phyloP scores from a whole-genome alignment of 139 green algal genomes.

The Coelastrella sp. region DNA sequence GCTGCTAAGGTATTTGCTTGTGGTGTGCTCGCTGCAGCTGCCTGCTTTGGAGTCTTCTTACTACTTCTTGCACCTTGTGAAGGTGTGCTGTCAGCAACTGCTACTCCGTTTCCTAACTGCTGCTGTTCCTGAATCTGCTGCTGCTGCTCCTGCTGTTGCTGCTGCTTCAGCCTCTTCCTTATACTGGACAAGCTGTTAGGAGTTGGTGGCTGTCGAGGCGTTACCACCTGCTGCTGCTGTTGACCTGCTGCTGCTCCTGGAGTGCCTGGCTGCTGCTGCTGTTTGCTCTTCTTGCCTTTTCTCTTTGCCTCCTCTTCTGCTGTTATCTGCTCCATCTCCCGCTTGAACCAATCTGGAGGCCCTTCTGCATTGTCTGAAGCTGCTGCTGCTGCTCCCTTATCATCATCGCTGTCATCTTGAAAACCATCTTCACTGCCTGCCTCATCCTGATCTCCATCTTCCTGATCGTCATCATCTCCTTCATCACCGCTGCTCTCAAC shows the following conservation, averaged over 20 bases:
- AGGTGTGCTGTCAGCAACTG: no score
- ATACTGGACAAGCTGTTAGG: conserved; percentile 30
- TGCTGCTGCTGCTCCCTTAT: conserved; percentile 6
- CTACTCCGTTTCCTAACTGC: not conserved
- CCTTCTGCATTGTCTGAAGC: conserved; percentile 8
- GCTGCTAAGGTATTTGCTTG: conserved; percentile 7
- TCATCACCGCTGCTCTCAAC: not conserved
- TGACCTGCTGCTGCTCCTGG: not conserved
- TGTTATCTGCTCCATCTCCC: conserved; percentile 15
- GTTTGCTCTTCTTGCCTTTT: conserved; percentile 2
- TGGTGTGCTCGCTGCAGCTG: no score
- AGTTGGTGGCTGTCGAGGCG: conserved; percentile 10
- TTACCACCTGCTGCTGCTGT: conserved; percentile 20
- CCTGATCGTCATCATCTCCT: conserved; percentile 11
- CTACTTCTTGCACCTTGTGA: no score
- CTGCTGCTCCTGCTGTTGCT: conserved; percentile 48
- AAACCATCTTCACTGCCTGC: not conserved
- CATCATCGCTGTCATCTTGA: conserved; percentile 25
- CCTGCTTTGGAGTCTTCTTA: conserved; percentile 9
- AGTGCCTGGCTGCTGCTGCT: conserved; percentile 31
- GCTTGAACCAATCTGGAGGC: not conserved
- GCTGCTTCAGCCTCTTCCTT: conserved; percentile 49
- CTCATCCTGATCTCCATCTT: no score
- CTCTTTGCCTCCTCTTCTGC: not conserved
- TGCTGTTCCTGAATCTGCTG: conserved; percentile 45